Percentiles rank a stretch among this genome's conserved stretches.
These are phyloP conservation scores for Morella rubra DNA, from an alignment of 306 rosid species.

Conservation along the genomic window DNA sequence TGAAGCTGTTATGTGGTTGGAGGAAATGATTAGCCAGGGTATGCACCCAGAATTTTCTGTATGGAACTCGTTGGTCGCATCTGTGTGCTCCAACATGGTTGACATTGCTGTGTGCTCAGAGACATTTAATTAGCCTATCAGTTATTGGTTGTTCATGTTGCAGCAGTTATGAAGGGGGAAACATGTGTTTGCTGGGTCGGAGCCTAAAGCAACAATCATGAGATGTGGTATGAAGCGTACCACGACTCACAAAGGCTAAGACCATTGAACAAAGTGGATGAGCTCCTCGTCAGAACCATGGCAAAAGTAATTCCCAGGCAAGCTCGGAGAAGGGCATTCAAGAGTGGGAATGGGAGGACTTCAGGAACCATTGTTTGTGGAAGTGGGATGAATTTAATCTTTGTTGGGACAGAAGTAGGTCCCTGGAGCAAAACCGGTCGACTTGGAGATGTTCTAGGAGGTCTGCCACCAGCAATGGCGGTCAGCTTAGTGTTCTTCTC, in stretches of 20 bases:
- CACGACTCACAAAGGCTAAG: conserved; percentile 45
- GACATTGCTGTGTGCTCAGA: conserved; percentile 21
- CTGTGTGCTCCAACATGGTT: conserved; percentile 31
- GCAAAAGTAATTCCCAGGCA: conserved; percentile 21
- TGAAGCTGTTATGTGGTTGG: conserved; percentile 57
- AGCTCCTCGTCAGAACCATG: conserved; percentile 29
- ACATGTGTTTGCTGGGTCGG: conserved; percentile 24
- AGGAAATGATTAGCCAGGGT: conserved; percentile 59
- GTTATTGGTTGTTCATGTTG: conserved; percentile 29
- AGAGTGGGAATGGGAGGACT: conserved; percentile 26
- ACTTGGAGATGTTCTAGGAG: conserved; percentile 87
- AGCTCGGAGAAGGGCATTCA: conserved; percentile 25
- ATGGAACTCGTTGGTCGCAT: conserved; percentile 39
- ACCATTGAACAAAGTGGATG: conserved; percentile 52
- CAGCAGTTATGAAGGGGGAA: background rate
- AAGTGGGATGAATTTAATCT: conserved; percentile 31
- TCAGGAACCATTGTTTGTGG: conserved; percentile 43
- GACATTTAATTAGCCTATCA: conserved; percentile 30
- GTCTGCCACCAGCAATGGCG: conserved; percentile 78
- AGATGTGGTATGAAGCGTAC: conserved; percentile 32
- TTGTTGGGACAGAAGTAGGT: conserved; percentile 60
- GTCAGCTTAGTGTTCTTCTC: conserved; percentile 36
- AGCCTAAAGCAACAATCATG: conserved; percentile 31
- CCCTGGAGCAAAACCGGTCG: conserved; percentile 92
- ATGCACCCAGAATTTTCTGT: conserved; percentile 42